Base-by-base conservation (phyloP, 2,329 filamentous ascomycete species). In the Cladobotryum mycophilum region DNA sequence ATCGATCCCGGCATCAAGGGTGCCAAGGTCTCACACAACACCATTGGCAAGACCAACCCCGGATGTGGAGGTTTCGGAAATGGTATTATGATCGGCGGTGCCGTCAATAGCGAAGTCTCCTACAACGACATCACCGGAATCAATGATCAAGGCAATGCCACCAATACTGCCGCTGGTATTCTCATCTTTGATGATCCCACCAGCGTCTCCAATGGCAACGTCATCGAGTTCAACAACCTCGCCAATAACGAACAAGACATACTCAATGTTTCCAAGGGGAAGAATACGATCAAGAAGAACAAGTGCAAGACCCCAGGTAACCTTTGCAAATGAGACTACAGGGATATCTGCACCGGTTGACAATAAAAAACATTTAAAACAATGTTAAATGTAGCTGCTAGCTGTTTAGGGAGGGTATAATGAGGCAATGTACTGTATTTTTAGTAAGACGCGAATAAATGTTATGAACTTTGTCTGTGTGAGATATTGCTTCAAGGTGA, bases 1-100 rank as follows among this genome's bases (percentile, higher is more conserved):
- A 59, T 69, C 18, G 67, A 71, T 25, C 67, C 67, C 1, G 55
- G 55, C 5, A 57, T 67, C 9, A 55, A 58, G 15, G 55, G 60
- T 9, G 65, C 64, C 35, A 56, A 60, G 33, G 49, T 71, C 40
- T 48, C 49, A 5, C 53, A 64, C 42, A 70, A 70, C 53, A 34
- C 25, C 25, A 30, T 30, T 11, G 6, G 25, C 6, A 30, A 30
- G 25, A 30, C 25, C 3, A 30, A 30, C 25, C 25, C 25, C 8
- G 25, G 25, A 11, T 30, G 25, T 6, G 25, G 25, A 30, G 25
- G 25, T 11, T 30, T 30, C 9, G 25, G 25, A 30, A 30, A 30
- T 8, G 25, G 25, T 30, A 30, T 30, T 11, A 30, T 60, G 6
- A 44, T 69, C 2, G 58, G 51, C 5, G 66, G 66, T 6, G 57